These are phyloP conservation scores for Luffa acutangula DNA, from an alignment of 306 rosid species.

Conservation along the genomic window DNA sequence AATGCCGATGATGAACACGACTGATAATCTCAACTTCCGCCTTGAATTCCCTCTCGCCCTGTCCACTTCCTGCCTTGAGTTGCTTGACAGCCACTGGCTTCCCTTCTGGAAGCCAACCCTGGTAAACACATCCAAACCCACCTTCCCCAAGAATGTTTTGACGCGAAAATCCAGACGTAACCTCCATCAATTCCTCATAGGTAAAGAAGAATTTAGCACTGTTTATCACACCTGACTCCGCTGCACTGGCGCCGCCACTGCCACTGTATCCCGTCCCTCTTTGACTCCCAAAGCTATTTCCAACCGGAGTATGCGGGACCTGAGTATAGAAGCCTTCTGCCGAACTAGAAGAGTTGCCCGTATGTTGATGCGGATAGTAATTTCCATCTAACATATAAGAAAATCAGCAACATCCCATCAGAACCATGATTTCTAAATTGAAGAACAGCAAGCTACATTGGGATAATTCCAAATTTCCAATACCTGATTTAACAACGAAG, in stretches of 20 bases:
- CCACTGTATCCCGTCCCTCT: constrained; percentile 14
- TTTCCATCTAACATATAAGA: constrained; percentile 34
- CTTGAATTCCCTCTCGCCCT: constrained; percentile 83
- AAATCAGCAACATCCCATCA: constrained; percentile 11
- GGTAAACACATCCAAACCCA: constrained; percentile 80
- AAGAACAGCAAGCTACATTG: background rate
- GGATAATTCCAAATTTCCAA: too few species aligned
- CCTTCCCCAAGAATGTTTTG: constrained; percentile 79
- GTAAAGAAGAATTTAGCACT: constrained; percentile 33
- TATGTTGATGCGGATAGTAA: constrained; percentile 31
- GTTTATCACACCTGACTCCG: constrained; percentile 28
- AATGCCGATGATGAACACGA: constrained; percentile 79
- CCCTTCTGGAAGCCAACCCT: constrained; percentile 63
- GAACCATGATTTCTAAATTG: background rate
- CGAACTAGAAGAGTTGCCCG: constrained; percentile 26
- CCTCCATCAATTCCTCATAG: constrained; percentile 53
- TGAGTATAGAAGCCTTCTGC: constrained; percentile 25
- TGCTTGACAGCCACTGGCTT: constrained; percentile 68
- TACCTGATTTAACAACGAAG: constrained; percentile 36
- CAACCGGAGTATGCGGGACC: constrained; percentile 13
- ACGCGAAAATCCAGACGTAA: constrained; percentile 52
- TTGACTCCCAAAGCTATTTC: constrained; percentile 30
- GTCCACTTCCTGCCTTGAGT: constrained; percentile 87
- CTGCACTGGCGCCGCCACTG: constrained; percentile 15
- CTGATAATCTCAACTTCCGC: constrained; percentile 89